Evolutionary conservation across 768 basidiomycete genomes (phyloP), one percentile per base, ranked within the genome.

Genomic region (Boletus subcaerulescens): DNA sequence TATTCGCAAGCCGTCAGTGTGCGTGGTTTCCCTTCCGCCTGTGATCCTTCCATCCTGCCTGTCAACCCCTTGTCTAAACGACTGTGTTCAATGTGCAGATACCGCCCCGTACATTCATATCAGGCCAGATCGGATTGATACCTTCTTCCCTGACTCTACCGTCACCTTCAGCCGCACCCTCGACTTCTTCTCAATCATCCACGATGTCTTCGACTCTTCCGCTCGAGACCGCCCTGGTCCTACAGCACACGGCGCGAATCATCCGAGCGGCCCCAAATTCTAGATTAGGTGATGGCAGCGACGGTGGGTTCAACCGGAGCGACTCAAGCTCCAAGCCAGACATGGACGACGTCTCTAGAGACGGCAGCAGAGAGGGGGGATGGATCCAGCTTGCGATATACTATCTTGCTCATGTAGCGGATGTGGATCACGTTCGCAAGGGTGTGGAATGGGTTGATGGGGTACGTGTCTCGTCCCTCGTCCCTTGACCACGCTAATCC

Each of bases 1-100:
- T 99, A 99, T 71, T 97, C 93, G 5, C 97, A 99, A 72, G 89
- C 93, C 2, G 82, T 98, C 59, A 76, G 79, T 48, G 96, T 95
- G 50, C 62, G 84, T 73, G 50, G 41, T 41, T 22, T 43, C 26
- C 1, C 41, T 20, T 36, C 50, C 18, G 13, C 49, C 7, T 8
- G 24, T 32, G 41, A 32, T 43, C 31, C 24, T 24, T 24, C 24
- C 24, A 24, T 24, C 24, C 24, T 24, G 5, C 24, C 17, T 32
- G 40, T 6, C 48, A 15, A 24, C 24, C 22, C 44, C 14, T 47
- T 26, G 22, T 52, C 41, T 45, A 40, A 56, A 29, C 10, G 20
- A 29, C 17, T 3, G 22, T 41, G 26, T 55, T 49, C 38, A 26
- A 42, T 45, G 3, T 45, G 9, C 61, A 96, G 93, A 85, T 81